phyloP scores from a whole-genome alignment of 306 rosid genomes.

The Vigna trinervia region DNA sequence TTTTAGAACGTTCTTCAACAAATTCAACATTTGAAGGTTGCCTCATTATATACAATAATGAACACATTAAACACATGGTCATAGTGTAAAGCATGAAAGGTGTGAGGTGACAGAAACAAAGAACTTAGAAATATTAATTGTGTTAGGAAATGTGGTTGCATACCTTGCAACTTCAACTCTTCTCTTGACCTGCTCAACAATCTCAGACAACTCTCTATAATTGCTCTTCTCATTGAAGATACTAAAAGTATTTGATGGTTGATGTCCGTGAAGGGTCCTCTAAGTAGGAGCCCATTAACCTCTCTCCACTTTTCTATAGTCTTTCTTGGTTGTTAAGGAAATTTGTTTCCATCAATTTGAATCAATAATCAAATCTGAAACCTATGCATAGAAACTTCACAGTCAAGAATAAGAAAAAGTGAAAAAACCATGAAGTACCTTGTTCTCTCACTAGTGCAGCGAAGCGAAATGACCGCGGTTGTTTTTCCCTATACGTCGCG shows the following conservation, averaged over 20 bases:
- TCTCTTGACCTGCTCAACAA: slow-evolving; percentile 97
- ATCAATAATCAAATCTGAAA: slow-evolving; percentile 21
- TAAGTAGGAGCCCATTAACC: slow-evolving; percentile 99
- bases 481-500: no score
- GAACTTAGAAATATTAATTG: no score
- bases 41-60: no score
- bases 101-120: no score
- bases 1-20: no score
- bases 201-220: slow-evolving; percentile 92
- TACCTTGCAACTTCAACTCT: slow-evolving; percentile 99
- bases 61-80: no score
- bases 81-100: no score
- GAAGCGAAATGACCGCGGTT: no score
- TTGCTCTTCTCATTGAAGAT: slow-evolving; percentile 78
- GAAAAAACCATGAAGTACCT: slow-evolving; percentile 51
- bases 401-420: background rate
- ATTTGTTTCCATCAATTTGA: slow-evolving; percentile 59
- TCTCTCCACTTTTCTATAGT: slow-evolving; percentile 90
- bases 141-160: slow-evolving; percentile 6
- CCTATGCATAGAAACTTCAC: slow-evolving; percentile 10
- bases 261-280: slow-evolving; percentile 93
- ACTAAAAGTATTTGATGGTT: slow-evolving; percentile 68
- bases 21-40: no score
- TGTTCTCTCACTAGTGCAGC: slow-evolving; percentile 56
- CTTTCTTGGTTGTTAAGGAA: slow-evolving; percentile 98